Conservation (phyloP, 352 stramenopile species). For the Sclerospora graminicola region DNA sequence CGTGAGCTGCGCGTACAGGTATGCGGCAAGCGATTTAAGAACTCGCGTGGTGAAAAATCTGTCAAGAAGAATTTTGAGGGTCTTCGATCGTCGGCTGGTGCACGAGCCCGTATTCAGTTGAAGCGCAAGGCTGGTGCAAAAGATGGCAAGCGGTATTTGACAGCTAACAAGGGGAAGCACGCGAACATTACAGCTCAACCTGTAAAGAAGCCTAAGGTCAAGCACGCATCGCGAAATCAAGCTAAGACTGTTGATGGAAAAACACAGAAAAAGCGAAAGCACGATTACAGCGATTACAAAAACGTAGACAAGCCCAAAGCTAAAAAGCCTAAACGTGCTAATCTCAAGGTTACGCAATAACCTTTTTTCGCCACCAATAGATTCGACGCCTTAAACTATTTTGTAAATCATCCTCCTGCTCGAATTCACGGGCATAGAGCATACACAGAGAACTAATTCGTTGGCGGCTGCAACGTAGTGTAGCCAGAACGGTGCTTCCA, state of each 20-base stretch:
- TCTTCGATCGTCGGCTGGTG: conserved; percentile 35
- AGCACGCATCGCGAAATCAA: conserved; percentile 43
- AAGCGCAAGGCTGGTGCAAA: conserved; percentile 41
- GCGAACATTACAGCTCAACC: conserved; percentile 6
- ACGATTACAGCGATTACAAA: conserved; percentile 12
- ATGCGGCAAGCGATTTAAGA: conserved; percentile 82
- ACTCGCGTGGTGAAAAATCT: conserved; percentile 46
- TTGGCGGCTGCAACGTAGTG: conserved; percentile 21
- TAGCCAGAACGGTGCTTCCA: conserved; percentile 48
- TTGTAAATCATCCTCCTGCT: background rate
- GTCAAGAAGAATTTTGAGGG: conserved; percentile 51
- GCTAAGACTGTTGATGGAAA: conserved; percentile 14
- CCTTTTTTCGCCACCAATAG: conserved; percentile 23
- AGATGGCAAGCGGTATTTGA: conserved; percentile 2
- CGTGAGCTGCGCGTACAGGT: conserved; percentile 68
- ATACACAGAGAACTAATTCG: conserved; percentile 1
- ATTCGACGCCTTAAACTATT: background rate
- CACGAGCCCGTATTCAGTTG: conserved; percentile 42
- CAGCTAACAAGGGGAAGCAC: conserved; percentile 28
- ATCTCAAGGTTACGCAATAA: conserved; percentile 46
- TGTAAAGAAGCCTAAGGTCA: conserved; percentile 48
- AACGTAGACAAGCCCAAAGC: conserved; percentile 25
- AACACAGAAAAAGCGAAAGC: conserved; percentile 17
- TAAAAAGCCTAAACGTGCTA: conserved; percentile 66
- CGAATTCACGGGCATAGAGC: too few relatives aligned